A percentile compares a stretch with the other conserved stretches of the same genome.
These are phyloP conservation scores for Trichoderma lentiforme DNA, from an alignment of 2,329 filamentous ascomycete species.

Conservation along the genomic window DNA sequence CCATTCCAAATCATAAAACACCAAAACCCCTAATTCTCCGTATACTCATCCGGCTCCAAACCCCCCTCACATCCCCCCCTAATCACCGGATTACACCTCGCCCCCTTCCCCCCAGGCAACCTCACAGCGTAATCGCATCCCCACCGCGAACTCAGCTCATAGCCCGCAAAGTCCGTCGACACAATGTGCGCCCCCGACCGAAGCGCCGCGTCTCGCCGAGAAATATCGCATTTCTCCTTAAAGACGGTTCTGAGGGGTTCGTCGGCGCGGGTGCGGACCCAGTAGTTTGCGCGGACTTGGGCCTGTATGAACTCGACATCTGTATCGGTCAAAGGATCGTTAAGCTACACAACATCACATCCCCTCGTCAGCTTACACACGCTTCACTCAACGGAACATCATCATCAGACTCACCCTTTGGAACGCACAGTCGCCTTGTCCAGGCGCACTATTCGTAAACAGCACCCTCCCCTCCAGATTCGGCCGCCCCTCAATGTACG, in stretches of 20 bases:
- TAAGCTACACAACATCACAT: constrained; percentile 34
- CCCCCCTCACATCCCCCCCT: constrained; percentile 22
- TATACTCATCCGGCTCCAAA: constrained; percentile 18
- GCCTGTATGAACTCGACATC: constrained; percentile 40
- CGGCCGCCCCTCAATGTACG: constrained; percentile 35
- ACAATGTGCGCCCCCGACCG: constrained; percentile 48
- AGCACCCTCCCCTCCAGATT: constrained; percentile 43
- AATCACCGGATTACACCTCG: constrained; percentile 33
- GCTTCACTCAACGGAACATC: background rate
- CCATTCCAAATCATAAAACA: background rate
- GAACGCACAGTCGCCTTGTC: constrained; percentile 44
- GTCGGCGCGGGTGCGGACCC: constrained; percentile 48
- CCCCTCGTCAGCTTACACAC: background rate
- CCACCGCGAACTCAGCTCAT: constrained; percentile 46
- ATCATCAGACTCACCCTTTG: constrained; percentile 35
- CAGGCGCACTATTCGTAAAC: constrained; percentile 47
- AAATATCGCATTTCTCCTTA: constrained; percentile 35
- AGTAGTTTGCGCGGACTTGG: constrained; percentile 45
- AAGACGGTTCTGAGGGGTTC: constrained; percentile 43
- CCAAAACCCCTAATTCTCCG: background rate
- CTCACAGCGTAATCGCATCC: constrained; percentile 41
- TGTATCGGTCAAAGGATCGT: constrained; percentile 37
- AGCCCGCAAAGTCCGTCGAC: constrained; percentile 46
- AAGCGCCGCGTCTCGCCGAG: constrained; percentile 41
- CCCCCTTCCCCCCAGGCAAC: constrained; percentile 25